Evolutionary conservation across 2,329 filamentous ascomycete species (phyloP).

Genomic region (Talaromyces sp.): DNA sequence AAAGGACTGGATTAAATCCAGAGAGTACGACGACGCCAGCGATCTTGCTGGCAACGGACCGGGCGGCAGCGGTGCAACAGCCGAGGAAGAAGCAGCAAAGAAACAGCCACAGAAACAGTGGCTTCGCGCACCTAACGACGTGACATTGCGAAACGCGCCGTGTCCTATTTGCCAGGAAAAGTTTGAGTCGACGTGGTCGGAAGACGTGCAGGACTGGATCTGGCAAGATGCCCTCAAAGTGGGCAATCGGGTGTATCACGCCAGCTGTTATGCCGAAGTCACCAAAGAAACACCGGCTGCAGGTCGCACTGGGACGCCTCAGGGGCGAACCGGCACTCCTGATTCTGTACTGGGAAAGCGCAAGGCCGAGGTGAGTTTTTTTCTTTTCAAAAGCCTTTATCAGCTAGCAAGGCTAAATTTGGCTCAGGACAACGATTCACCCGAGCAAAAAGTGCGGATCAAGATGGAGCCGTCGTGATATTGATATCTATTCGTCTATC

Average conservation of each 20-base stretch:
- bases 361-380: constrained; percentile 59
- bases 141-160: constrained; percentile 65
- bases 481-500: background rate
- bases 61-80: constrained; percentile 34
- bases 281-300: constrained; percentile 54
- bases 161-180: constrained; percentile 95
- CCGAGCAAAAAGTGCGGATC: constrained; percentile 32
- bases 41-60: constrained; percentile 35
- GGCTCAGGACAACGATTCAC: constrained; percentile 27
- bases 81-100: constrained; percentile 39
- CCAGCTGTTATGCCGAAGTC: constrained; percentile 80
- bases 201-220: constrained; percentile 92
- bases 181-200: constrained; percentile 87
- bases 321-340: constrained; percentile 48
- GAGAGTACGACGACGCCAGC: constrained; percentile 68
- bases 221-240: constrained; percentile 85
- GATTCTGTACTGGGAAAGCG: constrained; percentile 67
- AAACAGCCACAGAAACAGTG: constrained; percentile 62
- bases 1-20: constrained; percentile 84
- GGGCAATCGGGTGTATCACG: constrained; percentile 78
- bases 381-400: background rate
- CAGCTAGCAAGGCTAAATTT: background rate
- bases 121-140: constrained; percentile 77
- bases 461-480: constrained; percentile 33
- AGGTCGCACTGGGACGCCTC: constrained; percentile 26